These are phyloP conservation scores for Leptographium procerum DNA, from an alignment of 2,329 filamentous ascomycete genomes.

Conservation along the genomic window DNA sequence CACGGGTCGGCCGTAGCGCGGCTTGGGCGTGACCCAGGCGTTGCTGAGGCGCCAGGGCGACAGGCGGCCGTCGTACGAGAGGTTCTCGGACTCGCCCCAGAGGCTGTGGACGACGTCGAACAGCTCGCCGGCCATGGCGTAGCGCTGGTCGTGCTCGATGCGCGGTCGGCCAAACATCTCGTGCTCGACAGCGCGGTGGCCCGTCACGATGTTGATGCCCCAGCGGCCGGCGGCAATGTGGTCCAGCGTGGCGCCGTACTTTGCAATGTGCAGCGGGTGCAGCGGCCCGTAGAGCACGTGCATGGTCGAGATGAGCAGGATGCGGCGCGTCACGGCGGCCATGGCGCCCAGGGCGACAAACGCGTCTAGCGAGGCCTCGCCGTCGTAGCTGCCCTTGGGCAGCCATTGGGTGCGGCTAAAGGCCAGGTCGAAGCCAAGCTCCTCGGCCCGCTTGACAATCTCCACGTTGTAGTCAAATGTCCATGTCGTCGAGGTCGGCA, in stretches of 20 bases:
- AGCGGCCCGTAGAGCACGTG: neutral
- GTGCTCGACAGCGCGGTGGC: neutral
- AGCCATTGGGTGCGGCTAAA: neutral
- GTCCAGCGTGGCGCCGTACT: neutral
- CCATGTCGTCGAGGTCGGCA: neutral
- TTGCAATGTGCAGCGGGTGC: neutral
- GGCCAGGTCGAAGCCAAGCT: neutral
- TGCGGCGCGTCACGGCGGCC: neutral
- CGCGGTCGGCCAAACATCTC: neutral
- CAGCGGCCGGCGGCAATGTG: neutral
- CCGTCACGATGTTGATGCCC: neutral
- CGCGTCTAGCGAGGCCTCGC: neutral
- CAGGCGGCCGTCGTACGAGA: neutral
- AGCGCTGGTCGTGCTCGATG: neutral
- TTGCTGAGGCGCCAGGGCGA: neutral
- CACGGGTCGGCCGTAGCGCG: neutral
- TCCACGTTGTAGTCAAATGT: neutral
- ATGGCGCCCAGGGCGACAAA: neutral
- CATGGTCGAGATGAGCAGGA: neutral
- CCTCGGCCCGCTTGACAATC: neutral
- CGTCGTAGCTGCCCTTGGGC: neutral
- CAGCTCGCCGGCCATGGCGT: neutral
- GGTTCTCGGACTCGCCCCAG: slow-evolving; percentile 1
- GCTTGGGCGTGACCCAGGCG: neutral
- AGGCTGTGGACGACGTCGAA: neutral